Evolutionary conservation across 2,329 filamentous ascomycete species (phyloP).

Genomic region (Blumeriella jaapii): DNA sequence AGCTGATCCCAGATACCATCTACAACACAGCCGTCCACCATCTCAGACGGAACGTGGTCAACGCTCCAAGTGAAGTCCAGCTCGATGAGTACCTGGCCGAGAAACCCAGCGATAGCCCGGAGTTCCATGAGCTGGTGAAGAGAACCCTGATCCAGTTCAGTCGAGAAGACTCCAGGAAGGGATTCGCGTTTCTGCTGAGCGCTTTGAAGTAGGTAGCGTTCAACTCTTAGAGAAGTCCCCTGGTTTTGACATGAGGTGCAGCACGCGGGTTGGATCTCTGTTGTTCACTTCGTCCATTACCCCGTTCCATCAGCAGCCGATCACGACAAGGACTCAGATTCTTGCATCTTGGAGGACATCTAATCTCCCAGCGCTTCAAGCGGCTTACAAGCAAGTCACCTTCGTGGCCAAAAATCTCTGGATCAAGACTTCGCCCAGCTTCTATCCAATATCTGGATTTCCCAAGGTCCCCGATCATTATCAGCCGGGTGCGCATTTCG

Average conservation of each 20-base stretch:
- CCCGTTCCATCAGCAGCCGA: conserved; percentile 49
- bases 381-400: conserved; percentile 43
- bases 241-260: conserved; percentile 25
- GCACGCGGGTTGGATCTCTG: conserved; percentile 50
- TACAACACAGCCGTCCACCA: conserved; percentile 36
- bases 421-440: conserved; percentile 39
- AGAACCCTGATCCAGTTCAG: conserved; percentile 29
- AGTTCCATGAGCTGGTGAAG: conserved; percentile 39
- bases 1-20: conserved; percentile 35
- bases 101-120: conserved; percentile 38
- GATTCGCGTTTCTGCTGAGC: conserved; percentile 19
- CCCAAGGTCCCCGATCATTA: conserved; percentile 38
- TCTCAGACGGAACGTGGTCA: conserved; percentile 28
- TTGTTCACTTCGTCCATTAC: conserved; percentile 56
- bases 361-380: conserved; percentile 41
- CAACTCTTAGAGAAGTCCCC: conserved; percentile 5
- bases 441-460: conserved; percentile 44
- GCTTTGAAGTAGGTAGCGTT: conserved; percentile 23
- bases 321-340: conserved; percentile 48
- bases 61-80: conserved; percentile 31
- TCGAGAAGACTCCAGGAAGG: conserved; percentile 22
- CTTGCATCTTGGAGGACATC: conserved; percentile 51
- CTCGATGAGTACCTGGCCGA: conserved; percentile 43
- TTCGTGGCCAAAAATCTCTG: conserved; percentile 36
- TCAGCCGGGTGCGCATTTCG: conserved; percentile 27